These are phyloP conservation scores for Malassezia equina DNA, from an alignment of 1,284 basidiomycete species.

Conservation along the genomic window DNA sequence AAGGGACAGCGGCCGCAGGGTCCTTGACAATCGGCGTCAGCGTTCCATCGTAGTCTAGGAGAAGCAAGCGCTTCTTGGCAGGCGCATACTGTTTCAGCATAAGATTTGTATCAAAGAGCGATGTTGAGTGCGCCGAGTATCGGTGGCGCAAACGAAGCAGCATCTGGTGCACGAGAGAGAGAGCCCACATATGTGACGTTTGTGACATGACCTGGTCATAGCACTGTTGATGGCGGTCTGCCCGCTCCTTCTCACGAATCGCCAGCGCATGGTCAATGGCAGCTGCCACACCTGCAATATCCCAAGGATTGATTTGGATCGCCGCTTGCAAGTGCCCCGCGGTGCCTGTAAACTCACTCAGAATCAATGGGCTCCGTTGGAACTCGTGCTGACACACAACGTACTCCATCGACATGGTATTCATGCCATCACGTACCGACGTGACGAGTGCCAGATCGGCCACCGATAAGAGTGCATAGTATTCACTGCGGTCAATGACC, in stretches of 20 bases:
- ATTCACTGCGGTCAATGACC: constrained; percentile 85
- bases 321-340: constrained; percentile 74
- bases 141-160: constrained; percentile 70
- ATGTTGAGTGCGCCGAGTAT: constrained; percentile 75
- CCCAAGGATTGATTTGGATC: constrained; percentile 66
- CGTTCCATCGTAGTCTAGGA: constrained; percentile 97
- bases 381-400: constrained; percentile 78
- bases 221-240: constrained; percentile 58
- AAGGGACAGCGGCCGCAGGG: constrained; percentile 77
- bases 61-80: constrained; percentile 72
- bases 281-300: constrained; percentile 72
- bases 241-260: constrained; percentile 71
- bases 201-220: constrained; percentile 80
- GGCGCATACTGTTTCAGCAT: constrained; percentile 60
- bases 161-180: constrained; percentile 76
- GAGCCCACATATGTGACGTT: constrained; percentile 91
- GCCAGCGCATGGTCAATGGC: constrained; percentile 80
- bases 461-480: constrained; percentile 87
- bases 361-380: constrained; percentile 66
- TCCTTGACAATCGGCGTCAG: constrained; percentile 92
- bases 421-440: constrained; percentile 93
- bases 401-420: constrained; percentile 91
- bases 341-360: constrained; percentile 97
- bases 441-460: constrained; percentile 94
- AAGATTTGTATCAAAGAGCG: constrained; percentile 62